Conservation (phyloP, 768 basidiomycete species). For the Floccularia luteovirens region DNA sequence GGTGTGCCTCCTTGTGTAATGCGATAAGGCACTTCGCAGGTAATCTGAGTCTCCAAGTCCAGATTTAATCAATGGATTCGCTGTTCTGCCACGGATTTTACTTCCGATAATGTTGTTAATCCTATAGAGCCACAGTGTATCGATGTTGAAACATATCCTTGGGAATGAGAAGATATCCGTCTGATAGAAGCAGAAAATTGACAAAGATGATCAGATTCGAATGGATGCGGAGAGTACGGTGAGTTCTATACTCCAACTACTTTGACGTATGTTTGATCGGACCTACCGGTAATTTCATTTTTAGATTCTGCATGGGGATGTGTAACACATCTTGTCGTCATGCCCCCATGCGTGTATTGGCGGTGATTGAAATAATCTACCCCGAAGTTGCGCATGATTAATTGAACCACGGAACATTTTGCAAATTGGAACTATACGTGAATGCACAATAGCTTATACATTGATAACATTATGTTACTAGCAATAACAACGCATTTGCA, state of each 20-base stretch:
- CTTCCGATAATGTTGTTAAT: too few species aligned
- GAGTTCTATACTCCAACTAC: constrained; percentile 14
- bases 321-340: constrained; percentile 78
- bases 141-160: constrained; percentile 13
- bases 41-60: background rate
- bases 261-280: background rate
- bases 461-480: background rate
- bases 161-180: constrained; percentile 25
- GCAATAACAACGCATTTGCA: too few species aligned
- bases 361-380: constrained; percentile 82
- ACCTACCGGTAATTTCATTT: constrained; percentile 1
- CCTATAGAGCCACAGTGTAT: too few species aligned
- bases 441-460: constrained; percentile 9
- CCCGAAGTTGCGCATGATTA: constrained; percentile 81
- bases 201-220: constrained; percentile 69
- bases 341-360: constrained; percentile 71
- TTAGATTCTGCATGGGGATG: constrained; percentile 66
- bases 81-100: background rate
- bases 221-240: constrained; percentile 66
- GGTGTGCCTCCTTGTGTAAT: constrained; percentile 75
- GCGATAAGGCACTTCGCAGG: constrained; percentile 66
- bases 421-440: constrained; percentile 79
- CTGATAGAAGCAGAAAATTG: constrained; percentile 59
- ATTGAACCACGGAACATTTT: constrained; percentile 74
- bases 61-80: background rate